Evolutionary conservation across 805 yeast species (phyloP), one percentile per base, ranked within the genome.

Genomic region (Wickerhamomyces hampshirensis): DNA sequence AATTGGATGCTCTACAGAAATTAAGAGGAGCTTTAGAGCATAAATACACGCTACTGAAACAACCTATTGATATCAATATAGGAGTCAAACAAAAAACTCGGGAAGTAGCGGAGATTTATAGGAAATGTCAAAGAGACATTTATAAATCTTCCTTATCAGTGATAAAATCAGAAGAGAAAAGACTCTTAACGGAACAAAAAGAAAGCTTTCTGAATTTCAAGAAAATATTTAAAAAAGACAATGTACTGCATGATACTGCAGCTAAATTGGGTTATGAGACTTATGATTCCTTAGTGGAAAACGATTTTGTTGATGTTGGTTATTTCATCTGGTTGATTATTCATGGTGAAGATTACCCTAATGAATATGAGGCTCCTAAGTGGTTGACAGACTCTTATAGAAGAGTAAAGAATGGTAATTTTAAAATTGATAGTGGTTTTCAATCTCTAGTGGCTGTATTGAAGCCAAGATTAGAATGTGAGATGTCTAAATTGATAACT

Each of bases 1-100:
- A 67, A 39, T 58, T 82, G 9, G 75, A 77, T 16, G 86, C 84
- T 0, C 48, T 80, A 28, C 73, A 76, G 39, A 67, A 69, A 35
- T 49, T 81, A 30, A 65, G 78, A 34, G 56, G 58, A 9, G 81
- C 87, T 0, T 46, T 81, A 6, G 76, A 75, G 28, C 53, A 67
- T 8, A 80, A 82, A 44, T 44, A 62, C 1, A 58, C 6, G 34
- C 58, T 16, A 45, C 43, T 36, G 42, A 50, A 41, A 33, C 30
- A 24, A 36, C 40, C 6, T 17, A 37, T 11, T 31, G 36, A 18
- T 27, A 37, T 18, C 18, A 34, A 10, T 19, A 21, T 3, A 41
- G 6, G 30, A 27, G 3, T 53, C 34, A 37, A 56, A 52, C 35
- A 34, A 19, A 14, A 30, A 15, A 42, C 62, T 38, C 29, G 54